phyloP scores from a whole-genome alignment of 106 monocot genomes.

The Iris macrosiphon region DNA sequence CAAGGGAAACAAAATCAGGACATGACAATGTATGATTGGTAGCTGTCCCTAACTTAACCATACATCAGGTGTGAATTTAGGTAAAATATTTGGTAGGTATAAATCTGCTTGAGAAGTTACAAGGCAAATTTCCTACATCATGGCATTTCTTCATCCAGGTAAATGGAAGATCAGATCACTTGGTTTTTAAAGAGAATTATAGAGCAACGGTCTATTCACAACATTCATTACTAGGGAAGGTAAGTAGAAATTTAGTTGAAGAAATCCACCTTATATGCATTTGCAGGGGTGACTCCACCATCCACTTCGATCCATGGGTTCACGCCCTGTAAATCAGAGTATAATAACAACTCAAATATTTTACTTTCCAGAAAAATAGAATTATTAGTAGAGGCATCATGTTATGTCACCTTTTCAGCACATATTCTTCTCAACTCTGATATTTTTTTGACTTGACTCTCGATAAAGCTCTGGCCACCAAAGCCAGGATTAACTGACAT shows the following conservation, averaged over 20 bases:
- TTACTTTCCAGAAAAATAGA: background rate
- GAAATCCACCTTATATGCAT: conserved; percentile 87
- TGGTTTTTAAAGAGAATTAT: background rate
- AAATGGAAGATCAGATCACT: too few relatives aligned
- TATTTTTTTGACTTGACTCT: conserved; percentile 98
- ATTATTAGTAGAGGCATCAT: too few relatives aligned
- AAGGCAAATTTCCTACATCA: background rate
- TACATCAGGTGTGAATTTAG: background rate
- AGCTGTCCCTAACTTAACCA: background rate
- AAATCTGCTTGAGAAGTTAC: background rate
- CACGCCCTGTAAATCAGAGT: conserved; percentile 50
- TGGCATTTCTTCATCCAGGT: too few relatives aligned
- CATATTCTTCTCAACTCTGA: conserved; percentile 94
- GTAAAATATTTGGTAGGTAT: background rate
- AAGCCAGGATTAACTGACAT: conserved; percentile 99
- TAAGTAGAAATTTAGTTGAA: background rate
- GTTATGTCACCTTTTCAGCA: conserved; percentile 62
- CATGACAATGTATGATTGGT: background rate
- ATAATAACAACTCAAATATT: background rate
- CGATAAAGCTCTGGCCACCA: conserved; percentile 98
- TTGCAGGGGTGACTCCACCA: conserved; percentile 85
- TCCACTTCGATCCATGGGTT: conserved; percentile 99
- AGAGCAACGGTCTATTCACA: background rate
- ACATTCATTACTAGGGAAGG: background rate
- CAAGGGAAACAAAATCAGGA: background rate